A percentile compares a stretch with the other conserved stretches of the same genome.
phyloP scores from a whole-genome alignment of 2,329 filamentous ascomycete genomes.

The Pseudopithomyces maydicus region DNA sequence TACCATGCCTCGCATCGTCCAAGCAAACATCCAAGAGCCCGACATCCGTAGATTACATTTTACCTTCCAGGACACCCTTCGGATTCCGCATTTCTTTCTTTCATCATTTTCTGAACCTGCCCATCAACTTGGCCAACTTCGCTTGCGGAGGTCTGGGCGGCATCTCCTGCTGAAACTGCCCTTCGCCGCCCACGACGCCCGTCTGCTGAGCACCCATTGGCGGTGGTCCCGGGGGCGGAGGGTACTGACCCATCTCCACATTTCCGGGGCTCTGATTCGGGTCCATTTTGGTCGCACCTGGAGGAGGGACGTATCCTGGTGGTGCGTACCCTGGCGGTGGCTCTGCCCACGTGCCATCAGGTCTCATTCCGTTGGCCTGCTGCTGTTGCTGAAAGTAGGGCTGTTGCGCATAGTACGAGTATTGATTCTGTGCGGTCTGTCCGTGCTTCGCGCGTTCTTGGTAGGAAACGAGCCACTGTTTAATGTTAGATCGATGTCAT shows the following conservation, averaged over 20 bases:
- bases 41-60: not conserved
- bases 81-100: not conserved
- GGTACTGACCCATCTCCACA: conserved; percentile 37
- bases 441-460: conserved; percentile 41
- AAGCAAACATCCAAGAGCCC: conserved; percentile 2
- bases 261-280: conserved; percentile 25
- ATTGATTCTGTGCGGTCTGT: conserved; percentile 43
- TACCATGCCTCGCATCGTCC: not conserved
- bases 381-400: conserved; percentile 23
- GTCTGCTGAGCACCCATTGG: conserved; percentile 33
- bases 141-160: conserved; percentile 37
- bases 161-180: conserved; percentile 23
- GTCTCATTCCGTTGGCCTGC: conserved; percentile 18
- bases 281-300: conserved; percentile 35
- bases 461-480: conserved; percentile 50
- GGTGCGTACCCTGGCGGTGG: conserved; percentile 44
- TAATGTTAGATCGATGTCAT: not conserved
- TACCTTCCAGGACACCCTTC: not conserved
- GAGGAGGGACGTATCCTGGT: conserved; percentile 40
- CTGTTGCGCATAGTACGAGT: conserved; percentile 42
- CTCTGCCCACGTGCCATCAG: conserved; percentile 36
- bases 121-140: conserved; percentile 36
- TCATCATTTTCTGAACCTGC: conserved; percentile 31
- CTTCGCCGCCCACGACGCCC: conserved; percentile 28
- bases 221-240: conserved; percentile 17